Evolutionary conservation across 192 early-diverging fungal genomes (phyloP).

Genomic region (Entophlyctis luteolus): DNA sequence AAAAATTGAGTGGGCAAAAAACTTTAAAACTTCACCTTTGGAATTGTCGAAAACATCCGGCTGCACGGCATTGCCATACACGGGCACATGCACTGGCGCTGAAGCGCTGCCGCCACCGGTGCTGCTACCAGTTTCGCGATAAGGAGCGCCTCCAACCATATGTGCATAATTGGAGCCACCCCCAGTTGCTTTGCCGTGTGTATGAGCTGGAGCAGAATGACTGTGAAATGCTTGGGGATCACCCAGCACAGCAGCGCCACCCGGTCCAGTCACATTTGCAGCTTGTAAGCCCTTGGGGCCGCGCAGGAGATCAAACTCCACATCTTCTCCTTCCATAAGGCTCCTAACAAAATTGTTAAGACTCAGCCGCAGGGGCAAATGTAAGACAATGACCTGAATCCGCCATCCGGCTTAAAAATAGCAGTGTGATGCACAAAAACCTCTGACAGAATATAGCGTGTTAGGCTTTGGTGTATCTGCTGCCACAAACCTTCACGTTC

Average conservation of each 20-base stretch:
- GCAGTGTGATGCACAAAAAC: slow-evolving; percentile 46
- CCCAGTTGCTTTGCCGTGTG: too few relatives aligned
- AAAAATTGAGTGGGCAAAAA: too few relatives aligned
- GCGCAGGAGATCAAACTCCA: slow-evolving; percentile 44
- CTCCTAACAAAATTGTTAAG: slow-evolving; percentile 13
- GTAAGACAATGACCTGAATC: slow-evolving; percentile 25
- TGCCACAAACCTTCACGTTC: slow-evolving; percentile 81
- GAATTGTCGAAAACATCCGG: too few relatives aligned
- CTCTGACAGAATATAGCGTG: slow-evolving; percentile 7
- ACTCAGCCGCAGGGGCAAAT: neutral
- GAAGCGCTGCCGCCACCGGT: too few relatives aligned
- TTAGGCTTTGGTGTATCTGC: too few relatives aligned
- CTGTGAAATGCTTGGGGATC: slow-evolving; percentile 52
- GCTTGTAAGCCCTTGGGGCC: slow-evolving; percentile 83
- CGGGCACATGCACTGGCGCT: too few relatives aligned
- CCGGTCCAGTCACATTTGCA: slow-evolving; percentile 73
- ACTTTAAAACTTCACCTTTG: too few relatives aligned
- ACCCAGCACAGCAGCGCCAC: slow-evolving; percentile 68
- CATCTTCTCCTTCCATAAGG: slow-evolving; percentile 38
- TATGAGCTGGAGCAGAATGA: too few relatives aligned
- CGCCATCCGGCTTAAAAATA: slow-evolving; percentile 31
- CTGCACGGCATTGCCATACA: too few relatives aligned
- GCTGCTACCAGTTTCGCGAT: too few relatives aligned
- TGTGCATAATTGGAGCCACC: too few relatives aligned
- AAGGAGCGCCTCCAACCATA: too few relatives aligned